Conservation (phyloP, 1,284 basidiomycete species). For the Boletellus deceptivus region DNA sequence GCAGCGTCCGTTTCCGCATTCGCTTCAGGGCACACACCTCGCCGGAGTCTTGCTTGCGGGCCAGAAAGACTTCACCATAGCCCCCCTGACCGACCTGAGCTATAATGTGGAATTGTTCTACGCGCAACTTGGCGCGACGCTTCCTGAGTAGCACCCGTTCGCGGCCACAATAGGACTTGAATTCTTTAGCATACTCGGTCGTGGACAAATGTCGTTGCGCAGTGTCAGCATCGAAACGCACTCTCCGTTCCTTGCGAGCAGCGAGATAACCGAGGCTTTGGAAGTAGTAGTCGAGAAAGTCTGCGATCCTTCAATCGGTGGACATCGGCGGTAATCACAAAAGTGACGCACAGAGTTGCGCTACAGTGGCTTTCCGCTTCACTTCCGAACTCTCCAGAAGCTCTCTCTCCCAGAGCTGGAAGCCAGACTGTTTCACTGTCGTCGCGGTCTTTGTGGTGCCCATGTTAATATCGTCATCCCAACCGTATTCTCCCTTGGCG, state of each 20-base stretch:
- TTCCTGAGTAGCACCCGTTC: conserved; percentile 90
- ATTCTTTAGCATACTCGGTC: conserved; percentile 73
- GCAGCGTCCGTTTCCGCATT: conserved; percentile 89
- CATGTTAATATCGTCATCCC: conserved; percentile 61
- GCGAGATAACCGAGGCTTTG: conserved; percentile 87
- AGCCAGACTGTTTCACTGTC: conserved; percentile 52
- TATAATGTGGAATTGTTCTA: conserved; percentile 94
- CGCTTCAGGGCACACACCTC: conserved; percentile 96
- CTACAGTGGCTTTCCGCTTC: conserved; percentile 90
- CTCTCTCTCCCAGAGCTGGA: conserved; percentile 83
- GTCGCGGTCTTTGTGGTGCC: conserved; percentile 51
- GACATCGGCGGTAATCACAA: conserved; percentile 43
- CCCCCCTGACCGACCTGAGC: conserved; percentile 97
- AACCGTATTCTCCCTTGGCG: conserved; percentile 49
- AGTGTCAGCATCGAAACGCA: conserved; percentile 84
- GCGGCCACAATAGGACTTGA: conserved; percentile 87
- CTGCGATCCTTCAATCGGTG: conserved; percentile 40
- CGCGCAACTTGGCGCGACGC: conserved; percentile 80
- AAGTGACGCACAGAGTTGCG: conserved; percentile 79
- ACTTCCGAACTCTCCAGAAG: conserved; percentile 82
- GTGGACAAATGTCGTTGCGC: conserved; percentile 60
- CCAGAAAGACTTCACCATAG: conserved; percentile 93
- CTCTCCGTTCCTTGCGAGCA: conserved; percentile 77
- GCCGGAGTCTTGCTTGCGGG: conserved; percentile 87
- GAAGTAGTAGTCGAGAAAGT: conserved; percentile 95